Evolutionary conservation across 1,284 basidiomycete species (phyloP).

Genomic region (Sanghuangporus baumii): DNA sequence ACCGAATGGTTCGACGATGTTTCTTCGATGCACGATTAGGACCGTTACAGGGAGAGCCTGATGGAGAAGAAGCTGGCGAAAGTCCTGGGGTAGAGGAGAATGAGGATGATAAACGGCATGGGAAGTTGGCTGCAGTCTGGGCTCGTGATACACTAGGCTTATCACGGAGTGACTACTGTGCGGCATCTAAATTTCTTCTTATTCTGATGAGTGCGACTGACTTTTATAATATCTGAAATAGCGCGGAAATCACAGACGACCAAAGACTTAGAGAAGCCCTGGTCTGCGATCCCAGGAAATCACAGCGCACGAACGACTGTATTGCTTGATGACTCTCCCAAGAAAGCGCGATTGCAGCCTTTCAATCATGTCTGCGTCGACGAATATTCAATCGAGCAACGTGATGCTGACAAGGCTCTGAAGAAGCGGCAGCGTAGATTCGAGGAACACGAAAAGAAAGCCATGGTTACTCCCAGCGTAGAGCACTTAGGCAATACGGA

Average conservation of each 20-base stretch:
- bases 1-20: conserved; percentile 58
- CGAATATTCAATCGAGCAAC: conserved; percentile 52
- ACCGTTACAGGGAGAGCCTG: conserved; percentile 4
- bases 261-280: conserved; percentile 75
- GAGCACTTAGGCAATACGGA: background rate
- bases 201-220: background rate
- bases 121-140: conserved; percentile 60
- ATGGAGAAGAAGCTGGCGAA: conserved; percentile 24
- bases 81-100: conserved; percentile 17
- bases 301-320: conserved; percentile 69
- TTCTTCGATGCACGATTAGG: conserved; percentile 30
- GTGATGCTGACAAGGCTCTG: conserved; percentile 39
- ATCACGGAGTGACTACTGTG: conserved; percentile 52
- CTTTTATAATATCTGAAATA: conserved; percentile 17
- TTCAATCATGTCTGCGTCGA: conserved; percentile 73
- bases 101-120: conserved; percentile 9
- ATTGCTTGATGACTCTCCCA: conserved; percentile 76
- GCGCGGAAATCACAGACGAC: conserved; percentile 59
- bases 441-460: background rate
- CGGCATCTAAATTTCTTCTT: conserved; percentile 26
- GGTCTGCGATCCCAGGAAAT: conserved; percentile 42
- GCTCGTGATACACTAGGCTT: conserved; percentile 74
- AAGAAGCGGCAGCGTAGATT: conserved; percentile 6
- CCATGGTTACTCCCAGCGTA: background rate
- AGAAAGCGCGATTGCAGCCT: conserved; percentile 75